Conservation (phyloP, 495 filamentous ascomycete genomes). For the Sporormia fimetaria region DNA sequence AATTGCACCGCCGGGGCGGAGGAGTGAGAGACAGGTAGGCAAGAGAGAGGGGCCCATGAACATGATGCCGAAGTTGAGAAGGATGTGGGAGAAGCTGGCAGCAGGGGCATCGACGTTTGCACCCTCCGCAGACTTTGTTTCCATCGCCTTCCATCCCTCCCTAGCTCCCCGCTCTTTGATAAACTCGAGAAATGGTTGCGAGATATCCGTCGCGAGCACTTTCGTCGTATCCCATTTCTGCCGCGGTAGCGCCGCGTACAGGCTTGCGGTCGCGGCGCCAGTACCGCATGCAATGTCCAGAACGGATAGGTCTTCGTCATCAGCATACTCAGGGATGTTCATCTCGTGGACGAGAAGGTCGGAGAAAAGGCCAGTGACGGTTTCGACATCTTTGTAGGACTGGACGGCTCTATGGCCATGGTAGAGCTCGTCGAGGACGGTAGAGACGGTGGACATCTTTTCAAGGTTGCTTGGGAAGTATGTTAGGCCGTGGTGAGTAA, state of each 20-base stretch:
- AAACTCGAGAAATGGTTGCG: conserved; percentile 4
- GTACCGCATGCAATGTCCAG: conserved; percentile 14
- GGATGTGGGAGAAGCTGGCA: conserved; percentile 10
- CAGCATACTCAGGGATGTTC: too few species aligned
- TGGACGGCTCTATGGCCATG: too few species aligned
- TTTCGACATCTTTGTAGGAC: too few species aligned
- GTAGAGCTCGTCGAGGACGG: too few species aligned
- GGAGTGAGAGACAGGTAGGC: neutral
- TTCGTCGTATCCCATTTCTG: conserved; percentile 4
- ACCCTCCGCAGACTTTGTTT: conserved; percentile 6
- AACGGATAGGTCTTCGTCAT: too few species aligned
- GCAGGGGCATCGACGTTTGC: neutral
- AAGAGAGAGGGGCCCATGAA: neutral
- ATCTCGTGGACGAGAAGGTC: too few species aligned
- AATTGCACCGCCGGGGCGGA: conserved; percentile 4
- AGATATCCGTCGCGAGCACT: conserved; percentile 4
- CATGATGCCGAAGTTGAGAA: conserved; percentile 18
- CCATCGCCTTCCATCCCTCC: conserved; percentile 6
- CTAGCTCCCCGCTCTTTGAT: conserved; percentile 1
- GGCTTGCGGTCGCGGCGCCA: conserved; percentile 1
- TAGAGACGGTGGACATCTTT: too few species aligned
- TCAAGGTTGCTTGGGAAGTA: too few species aligned
- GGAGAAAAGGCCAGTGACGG: too few species aligned
- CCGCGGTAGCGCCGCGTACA: conserved; percentile 2
- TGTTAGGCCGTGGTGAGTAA: too few species aligned